A percentile compares a stretch with the other conserved stretches of the same genome.
Conservation (phyloP, 148 eudicot species). For the Rhododendron henanense region DNA sequence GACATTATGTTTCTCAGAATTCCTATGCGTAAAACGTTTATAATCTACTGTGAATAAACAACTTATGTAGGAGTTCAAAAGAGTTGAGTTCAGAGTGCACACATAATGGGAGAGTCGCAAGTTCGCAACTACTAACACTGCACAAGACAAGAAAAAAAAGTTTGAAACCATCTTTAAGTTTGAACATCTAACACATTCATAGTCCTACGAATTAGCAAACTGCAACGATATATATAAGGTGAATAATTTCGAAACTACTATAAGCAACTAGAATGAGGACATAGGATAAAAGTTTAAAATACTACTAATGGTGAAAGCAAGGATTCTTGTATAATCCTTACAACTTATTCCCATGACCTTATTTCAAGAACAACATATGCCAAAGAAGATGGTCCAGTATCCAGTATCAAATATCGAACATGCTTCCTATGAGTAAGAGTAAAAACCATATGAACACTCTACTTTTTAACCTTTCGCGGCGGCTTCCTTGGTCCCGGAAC, state of each 20-base stretch:
- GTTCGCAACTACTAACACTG: background rate
- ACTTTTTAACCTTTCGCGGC: conserved; percentile 73
- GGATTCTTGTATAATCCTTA: conserved; percentile 29
- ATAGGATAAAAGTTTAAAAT: background rate
- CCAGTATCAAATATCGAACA: background rate
- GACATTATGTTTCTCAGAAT: background rate
- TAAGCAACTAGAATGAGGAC: background rate
- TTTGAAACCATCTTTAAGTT: background rate
- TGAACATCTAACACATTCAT: background rate
- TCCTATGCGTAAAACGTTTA: background rate
- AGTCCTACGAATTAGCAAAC: background rate
- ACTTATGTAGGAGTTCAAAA: background rate
- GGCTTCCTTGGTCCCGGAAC: conserved; percentile 67
- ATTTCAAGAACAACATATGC: conserved; percentile 1
- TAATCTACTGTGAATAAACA: background rate
- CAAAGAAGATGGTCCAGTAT: background rate
- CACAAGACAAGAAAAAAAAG: background rate
- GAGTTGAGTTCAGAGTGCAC: background rate
- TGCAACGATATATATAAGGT: background rate
- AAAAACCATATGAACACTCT: conserved; percentile 13
- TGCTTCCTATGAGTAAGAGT: background rate
- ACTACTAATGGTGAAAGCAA: background rate
- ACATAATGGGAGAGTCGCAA: background rate
- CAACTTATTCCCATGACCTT: conserved; percentile 28
- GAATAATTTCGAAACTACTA: background rate